Evolutionary conservation across 257 asterid genomes (phyloP).

Genomic region (Cynanchum wilfordii): DNA sequence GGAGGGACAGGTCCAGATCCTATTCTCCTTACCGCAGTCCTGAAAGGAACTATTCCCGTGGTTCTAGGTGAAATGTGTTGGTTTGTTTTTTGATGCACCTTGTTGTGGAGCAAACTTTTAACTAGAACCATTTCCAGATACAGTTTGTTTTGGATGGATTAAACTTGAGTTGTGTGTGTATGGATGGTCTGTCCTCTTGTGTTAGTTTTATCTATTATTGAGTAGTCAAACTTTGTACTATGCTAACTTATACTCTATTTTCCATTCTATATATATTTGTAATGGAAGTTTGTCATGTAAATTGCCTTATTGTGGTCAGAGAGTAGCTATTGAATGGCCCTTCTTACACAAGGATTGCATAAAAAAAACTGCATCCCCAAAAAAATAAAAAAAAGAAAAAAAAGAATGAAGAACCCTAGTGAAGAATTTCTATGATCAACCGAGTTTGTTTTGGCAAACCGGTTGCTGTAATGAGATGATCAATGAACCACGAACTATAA

Average conservation of each 20-base stretch:
- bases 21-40: conserved; percentile 63
- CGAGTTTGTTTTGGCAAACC: no score
- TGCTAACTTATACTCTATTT: not conserved
- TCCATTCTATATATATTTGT: not conserved
- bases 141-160: not conserved
- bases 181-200: not conserved
- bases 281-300: not conserved
- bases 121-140: not conserved
- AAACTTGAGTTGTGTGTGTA: not conserved
- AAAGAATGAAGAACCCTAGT: no score
- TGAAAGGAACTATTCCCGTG: conserved; percentile 54
- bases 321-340: not conserved
- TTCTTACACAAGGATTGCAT: not conserved
- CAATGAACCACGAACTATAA: no score
- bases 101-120: not conserved
- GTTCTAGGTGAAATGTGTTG: conserved; percentile 45
- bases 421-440: no score
- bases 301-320: not conserved
- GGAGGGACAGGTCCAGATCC: conserved; percentile 75
- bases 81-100: not conserved
- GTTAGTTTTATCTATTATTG: not conserved
- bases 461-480: no score
- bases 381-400: no score
- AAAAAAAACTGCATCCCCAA: no score
- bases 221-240: not conserved